phyloP scores from a whole-genome alignment of 176 grass and related monocot species.

The Ananas comosus region DNA sequence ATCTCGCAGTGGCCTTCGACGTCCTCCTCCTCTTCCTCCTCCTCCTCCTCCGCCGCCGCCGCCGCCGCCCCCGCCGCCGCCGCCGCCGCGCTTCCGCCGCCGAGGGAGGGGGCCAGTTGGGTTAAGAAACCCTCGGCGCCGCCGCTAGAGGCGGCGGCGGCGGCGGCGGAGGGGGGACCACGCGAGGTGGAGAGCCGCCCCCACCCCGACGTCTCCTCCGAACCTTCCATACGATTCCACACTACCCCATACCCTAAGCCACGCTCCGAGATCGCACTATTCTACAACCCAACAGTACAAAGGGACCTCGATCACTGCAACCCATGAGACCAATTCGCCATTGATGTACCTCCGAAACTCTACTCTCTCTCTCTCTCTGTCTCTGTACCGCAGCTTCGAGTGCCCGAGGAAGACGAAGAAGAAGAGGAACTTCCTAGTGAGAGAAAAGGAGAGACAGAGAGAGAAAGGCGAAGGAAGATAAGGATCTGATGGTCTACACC shows the following conservation, averaged over 20 bases:
- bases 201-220: slow-evolving; percentile 21
- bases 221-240: slow-evolving; percentile 18
- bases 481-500: slow-evolving; percentile 28
- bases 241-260: slow-evolving; percentile 15
- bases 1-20: slow-evolving; percentile 44
- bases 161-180: neutral
- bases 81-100: slow-evolving; percentile 24
- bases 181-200: neutral
- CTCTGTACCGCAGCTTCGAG: neutral
- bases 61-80: slow-evolving; percentile 9
- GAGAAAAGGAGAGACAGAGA: slow-evolving; percentile 9
- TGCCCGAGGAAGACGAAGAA: no score
- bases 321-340: slow-evolving; percentile 13
- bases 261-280: neutral
- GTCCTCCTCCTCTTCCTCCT: slow-evolving; percentile 15
- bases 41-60: neutral
- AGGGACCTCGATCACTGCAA: no score
- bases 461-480: slow-evolving; percentile 12
- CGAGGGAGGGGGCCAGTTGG: neutral
- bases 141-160: slow-evolving; percentile 1
- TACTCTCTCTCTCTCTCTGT: neutral
- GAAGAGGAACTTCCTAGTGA: slow-evolving; percentile 3
- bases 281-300: neutral
- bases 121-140: slow-evolving; percentile 11
- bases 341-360: neutral